A percentile compares a stretch with the other conserved stretches of the same genome.
These are phyloP conservation scores for Trichoderma breve DNA, from an alignment of 2,329 filamentous ascomycete species.

Conservation along the genomic window DNA sequence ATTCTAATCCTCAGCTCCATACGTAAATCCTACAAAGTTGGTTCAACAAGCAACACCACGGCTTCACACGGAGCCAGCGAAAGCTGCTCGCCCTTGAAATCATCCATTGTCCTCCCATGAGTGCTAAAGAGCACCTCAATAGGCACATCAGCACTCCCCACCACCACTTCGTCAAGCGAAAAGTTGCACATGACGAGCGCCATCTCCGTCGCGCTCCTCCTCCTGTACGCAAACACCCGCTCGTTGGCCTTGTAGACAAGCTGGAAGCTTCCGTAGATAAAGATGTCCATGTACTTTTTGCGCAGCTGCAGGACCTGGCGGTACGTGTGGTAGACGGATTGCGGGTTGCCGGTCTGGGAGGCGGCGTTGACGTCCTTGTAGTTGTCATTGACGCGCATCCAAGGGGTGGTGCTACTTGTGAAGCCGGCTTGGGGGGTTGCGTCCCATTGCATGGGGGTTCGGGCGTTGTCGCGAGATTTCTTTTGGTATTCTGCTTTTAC, in stretches of 20 bases:
- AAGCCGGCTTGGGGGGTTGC: constrained; percentile 61
- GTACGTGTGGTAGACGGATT: constrained; percentile 62
- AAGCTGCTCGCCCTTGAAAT: constrained; percentile 30
- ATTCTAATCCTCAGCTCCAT: neutral
- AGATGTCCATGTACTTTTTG: constrained; percentile 59
- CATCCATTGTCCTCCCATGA: constrained; percentile 29
- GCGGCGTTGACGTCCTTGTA: constrained; percentile 62
- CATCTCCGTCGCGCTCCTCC: constrained; percentile 32
- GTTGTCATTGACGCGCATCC: constrained; percentile 69
- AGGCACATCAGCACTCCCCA: constrained; percentile 31
- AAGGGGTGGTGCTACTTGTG: constrained; percentile 55
- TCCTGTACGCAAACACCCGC: constrained; percentile 39
- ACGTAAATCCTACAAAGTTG: neutral
- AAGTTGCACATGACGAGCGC: constrained; percentile 43
- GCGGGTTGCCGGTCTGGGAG: constrained; percentile 45
- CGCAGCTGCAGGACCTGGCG: constrained; percentile 56
- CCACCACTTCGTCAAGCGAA: constrained; percentile 32
- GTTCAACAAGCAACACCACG: constrained; percentile 32
- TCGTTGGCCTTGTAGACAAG: constrained; percentile 39
- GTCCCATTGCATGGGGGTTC: constrained; percentile 72
- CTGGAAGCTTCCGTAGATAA: constrained; percentile 62
- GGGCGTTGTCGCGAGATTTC: constrained; percentile 66
- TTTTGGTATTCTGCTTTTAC: constrained; percentile 49
- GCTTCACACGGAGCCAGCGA: constrained; percentile 39
- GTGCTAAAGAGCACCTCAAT: constrained; percentile 38